A percentile compares a stretch with the other conserved stretches of the same genome.
Evolutionary conservation across 75 land plant species (phyloP).

Genomic region (Chamaecyparis obtusa): DNA sequence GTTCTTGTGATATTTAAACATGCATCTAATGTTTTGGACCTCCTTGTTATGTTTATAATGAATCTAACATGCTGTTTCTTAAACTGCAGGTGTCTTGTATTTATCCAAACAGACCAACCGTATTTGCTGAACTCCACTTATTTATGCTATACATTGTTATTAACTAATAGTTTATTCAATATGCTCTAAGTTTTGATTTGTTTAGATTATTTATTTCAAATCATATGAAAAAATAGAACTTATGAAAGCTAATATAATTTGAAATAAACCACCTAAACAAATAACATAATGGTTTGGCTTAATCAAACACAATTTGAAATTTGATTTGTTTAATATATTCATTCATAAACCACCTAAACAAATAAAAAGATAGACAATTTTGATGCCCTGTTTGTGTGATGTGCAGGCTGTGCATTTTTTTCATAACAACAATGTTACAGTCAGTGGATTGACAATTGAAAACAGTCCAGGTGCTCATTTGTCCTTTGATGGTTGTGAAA

Average conservation of each 20-base stretch:
- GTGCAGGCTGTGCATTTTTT: background rate
- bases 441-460: background rate
- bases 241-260: too few species aligned
- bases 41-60: background rate
- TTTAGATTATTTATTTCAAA: background rate
- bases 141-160: background rate
- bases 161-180: too few species aligned
- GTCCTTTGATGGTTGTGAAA: background rate
- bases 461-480: background rate
- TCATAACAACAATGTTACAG: background rate
- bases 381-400: background rate
- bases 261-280: too few species aligned
- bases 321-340: too few species aligned
- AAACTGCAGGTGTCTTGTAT: background rate
- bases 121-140: background rate
- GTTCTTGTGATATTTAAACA: background rate
- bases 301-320: too few species aligned
- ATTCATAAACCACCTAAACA: too few species aligned
- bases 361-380: too few species aligned
- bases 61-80: background rate
- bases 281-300: too few species aligned
- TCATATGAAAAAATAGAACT: too few species aligned
- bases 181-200: background rate
- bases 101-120: background rate
- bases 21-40: too few species aligned